A percentile compares a stretch with the other conserved stretches of the same genome.
Evolutionary conservation across 163 green algal genomes (phyloP).

Genomic region (Chloromonas sp.): DNA sequence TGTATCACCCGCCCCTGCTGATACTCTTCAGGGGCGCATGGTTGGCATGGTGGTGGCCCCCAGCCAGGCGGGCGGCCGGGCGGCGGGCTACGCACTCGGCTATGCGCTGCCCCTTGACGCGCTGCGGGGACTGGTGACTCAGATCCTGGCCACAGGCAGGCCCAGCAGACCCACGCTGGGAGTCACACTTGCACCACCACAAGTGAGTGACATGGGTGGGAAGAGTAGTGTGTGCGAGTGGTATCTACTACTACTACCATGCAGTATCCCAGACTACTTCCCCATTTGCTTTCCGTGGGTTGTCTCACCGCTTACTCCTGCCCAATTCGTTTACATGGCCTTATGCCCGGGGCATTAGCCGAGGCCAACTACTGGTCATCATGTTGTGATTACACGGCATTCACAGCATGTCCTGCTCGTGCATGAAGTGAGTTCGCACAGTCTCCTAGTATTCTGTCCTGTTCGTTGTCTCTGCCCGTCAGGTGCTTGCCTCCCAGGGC

Average conservation of each 20-base stretch:
- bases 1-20: no score
- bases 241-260: no score
- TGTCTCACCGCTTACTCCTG: no score
- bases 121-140: slow-evolving; percentile 47
- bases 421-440: no score
- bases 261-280: no score
- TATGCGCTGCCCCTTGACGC: slow-evolving; percentile 52
- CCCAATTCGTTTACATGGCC: no score
- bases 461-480: slow-evolving; percentile 1
- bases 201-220: slow-evolving; percentile 44
- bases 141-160: slow-evolving; percentile 70
- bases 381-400: no score
- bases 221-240: not conserved
- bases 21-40: slow-evolving; percentile 11
- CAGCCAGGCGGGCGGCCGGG: slow-evolving; percentile 2
- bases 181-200: slow-evolving; percentile 82
- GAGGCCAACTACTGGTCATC: no score
- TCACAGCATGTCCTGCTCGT: no score
- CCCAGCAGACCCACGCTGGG: slow-evolving; percentile 85
- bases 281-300: no score
- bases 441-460: no score
- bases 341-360: no score
- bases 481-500: slow-evolving; percentile 59
- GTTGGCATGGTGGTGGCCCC: slow-evolving; percentile 26
- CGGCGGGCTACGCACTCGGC: not conserved